These are phyloP conservation scores for Aspergillus japonicus DNA, from an alignment of 2,329 filamentous ascomycete species.

Conservation along the genomic window DNA sequence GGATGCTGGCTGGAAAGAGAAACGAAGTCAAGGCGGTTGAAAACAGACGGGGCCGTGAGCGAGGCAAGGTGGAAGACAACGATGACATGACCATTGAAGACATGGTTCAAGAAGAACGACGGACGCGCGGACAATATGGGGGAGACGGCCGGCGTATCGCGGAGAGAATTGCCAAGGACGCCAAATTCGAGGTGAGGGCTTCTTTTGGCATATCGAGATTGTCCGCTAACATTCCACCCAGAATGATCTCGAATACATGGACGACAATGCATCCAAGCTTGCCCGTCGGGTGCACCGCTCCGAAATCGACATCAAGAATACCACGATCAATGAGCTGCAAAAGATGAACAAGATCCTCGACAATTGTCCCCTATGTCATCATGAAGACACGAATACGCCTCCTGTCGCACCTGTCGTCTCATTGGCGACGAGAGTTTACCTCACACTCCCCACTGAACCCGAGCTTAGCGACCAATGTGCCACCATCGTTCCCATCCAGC, in stretches of 20 bases:
- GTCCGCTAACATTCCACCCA: constrained; percentile 28
- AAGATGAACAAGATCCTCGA: constrained; percentile 85
- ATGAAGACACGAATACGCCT: constrained; percentile 75
- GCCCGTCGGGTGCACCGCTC: constrained; percentile 84
- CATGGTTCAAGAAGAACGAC: constrained; percentile 92
- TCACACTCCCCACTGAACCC: constrained; percentile 86
- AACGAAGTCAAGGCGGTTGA: constrained; percentile 75
- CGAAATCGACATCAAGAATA: constrained; percentile 81
- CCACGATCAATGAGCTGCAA: constrained; percentile 83
- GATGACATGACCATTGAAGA: constrained; percentile 95
- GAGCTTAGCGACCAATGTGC: constrained; percentile 81
- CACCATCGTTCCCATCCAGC: constrained; percentile 83
- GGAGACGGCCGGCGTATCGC: constrained; percentile 81
- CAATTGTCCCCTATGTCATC: constrained; percentile 84
- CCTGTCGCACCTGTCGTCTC: constrained; percentile 84
- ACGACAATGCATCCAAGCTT: constrained; percentile 90
- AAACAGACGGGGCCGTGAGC: constrained; percentile 78
- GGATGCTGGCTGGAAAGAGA: constrained; percentile 74
- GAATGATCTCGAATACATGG: constrained; percentile 92
- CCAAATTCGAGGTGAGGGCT: constrained; percentile 69
- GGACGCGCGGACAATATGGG: constrained; percentile 72
- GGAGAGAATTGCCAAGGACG: constrained; percentile 90
- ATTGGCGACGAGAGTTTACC: constrained; percentile 78
- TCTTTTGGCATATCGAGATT: not conserved
- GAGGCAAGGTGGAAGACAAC: constrained; percentile 83